Base-by-base conservation (phyloP, 2,329 filamentous ascomycete genomes). In the Volutella citrinella region DNA sequence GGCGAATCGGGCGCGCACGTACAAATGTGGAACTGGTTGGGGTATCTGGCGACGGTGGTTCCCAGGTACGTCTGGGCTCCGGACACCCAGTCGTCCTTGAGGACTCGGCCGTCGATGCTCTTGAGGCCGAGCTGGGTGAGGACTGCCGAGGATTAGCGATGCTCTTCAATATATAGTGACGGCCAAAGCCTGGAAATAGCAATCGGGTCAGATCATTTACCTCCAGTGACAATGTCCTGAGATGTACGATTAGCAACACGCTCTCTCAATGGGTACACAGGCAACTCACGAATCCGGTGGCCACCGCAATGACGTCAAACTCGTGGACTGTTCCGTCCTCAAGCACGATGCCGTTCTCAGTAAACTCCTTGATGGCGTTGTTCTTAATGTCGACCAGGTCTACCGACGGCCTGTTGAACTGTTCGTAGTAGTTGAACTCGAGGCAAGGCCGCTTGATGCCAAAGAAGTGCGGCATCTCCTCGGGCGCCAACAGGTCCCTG, bases 11-110 rank as follows among this genome's bases (percentile, higher is more conserved):
- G n/a, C n/a, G n/a, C n/a, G n/a, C n/a, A n/a, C n/a, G n/a, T n/a
- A n/a, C n/a, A 80, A 30, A 72, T 58, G 43, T 68, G 60, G 54
- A 73, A 72, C 65, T 73, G 70, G 48, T 72, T 73, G 19, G 69
- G 69, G 30, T 66, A 73, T 11, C 64, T 66, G 30, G 51, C 49
- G 21, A 69, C 60, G 0, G 64, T 66, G 5, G 55, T 60, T 6
- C 70, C 69, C 4, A 73, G 61, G 34, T 70, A 70, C 0, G 68
- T 70, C 27, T 57, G 55, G 4, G 63, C 63, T 1, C 64, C 65
- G 3, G 47, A 33, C 15, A 48, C 43, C 69, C 69, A 72, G 32
- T 70, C 55, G n/a, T 69, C 56, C 14, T 61, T 38, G 6, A 72
- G 61, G 8, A 54, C 55, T 2, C 54, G 54, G 9, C 54, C 48